Evolutionary conservation across 106 monocot genomes (phyloP).

Genomic region (Agapanthus africanus): DNA sequence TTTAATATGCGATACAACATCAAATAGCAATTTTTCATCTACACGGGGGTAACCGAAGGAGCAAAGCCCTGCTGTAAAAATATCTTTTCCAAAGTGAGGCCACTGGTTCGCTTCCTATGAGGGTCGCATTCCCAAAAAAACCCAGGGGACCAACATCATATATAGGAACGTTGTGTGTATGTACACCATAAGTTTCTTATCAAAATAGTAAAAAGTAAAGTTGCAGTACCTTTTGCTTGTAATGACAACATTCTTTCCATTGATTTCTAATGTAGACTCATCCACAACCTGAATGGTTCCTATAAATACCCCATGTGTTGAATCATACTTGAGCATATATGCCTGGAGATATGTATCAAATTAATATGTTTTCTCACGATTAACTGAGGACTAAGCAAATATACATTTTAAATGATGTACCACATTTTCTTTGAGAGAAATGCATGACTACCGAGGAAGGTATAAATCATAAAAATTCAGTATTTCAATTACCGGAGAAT

Average conservation of each 20-base stretch:
- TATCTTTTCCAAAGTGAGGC: too few species aligned
- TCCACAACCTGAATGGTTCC: conserved; percentile 74
- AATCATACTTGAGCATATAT: conserved; percentile 98
- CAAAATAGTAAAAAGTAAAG: neutral
- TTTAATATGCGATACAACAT: too few species aligned
- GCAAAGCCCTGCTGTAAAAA: too few species aligned
- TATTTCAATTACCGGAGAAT: too few species aligned
- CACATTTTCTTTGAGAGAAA: neutral
- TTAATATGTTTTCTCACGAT: neutral
- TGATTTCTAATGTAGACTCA: conserved; percentile 71
- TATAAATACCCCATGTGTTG: conserved; percentile 89
- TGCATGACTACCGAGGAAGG: neutral
- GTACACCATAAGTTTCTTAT: neutral
- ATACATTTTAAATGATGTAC: neutral
- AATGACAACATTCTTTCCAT: conserved; percentile 64
- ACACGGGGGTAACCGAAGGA: too few species aligned
- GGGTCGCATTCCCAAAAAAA: too few species aligned
- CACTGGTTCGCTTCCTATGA: too few species aligned
- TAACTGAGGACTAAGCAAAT: neutral
- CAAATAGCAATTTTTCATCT: too few species aligned
- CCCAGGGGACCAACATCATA: too few species aligned
- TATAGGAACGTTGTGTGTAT: too few species aligned
- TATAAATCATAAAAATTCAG: too few species aligned
- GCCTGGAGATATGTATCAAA: conserved; percentile 39
- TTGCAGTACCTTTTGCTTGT: conserved; percentile 61